A percentile compares a stretch with the other conserved stretches of the same genome.
Evolutionary conservation across 441 rosid genomes (phyloP).

Genomic region (Erodium trifolium): DNA sequence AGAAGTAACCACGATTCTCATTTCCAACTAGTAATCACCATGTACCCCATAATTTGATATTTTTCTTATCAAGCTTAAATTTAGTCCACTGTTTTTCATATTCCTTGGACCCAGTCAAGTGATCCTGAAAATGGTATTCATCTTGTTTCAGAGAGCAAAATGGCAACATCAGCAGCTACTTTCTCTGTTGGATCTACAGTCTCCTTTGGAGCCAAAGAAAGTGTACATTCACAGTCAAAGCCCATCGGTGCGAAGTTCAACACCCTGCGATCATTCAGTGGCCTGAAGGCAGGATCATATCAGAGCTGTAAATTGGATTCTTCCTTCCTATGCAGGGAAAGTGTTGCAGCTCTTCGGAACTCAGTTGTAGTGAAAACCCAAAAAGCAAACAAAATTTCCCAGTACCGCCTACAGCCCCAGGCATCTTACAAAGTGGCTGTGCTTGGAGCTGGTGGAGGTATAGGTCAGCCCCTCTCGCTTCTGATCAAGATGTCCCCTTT

Average conservation of each 20-base stretch:
- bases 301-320: slow-evolving; percentile 40
- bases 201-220: slow-evolving; percentile 40
- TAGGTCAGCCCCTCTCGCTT: slow-evolving; percentile 88
- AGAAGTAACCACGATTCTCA: not conserved
- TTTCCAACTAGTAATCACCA: not conserved
- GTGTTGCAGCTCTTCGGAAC: slow-evolving; percentile 18
- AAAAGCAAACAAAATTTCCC: slow-evolving; percentile 32
- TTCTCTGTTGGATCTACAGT: slow-evolving; percentile 47
- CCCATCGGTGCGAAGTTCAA: slow-evolving; percentile 29
- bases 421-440: slow-evolving; percentile 91
- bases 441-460: slow-evolving; percentile 96
- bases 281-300: slow-evolving; percentile 56
- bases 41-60: not conserved
- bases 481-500: slow-evolving; percentile 89
- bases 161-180: slow-evolving; percentile 58
- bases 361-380: slow-evolving; percentile 34
- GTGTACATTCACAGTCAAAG: slow-evolving; percentile 34
- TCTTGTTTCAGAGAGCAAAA: slow-evolving; percentile 27
- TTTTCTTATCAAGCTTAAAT: not conserved
- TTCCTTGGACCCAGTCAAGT: not conserved
- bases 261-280: slow-evolving; percentile 36
- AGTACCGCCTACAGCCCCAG: slow-evolving; percentile 22
- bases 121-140: slow-evolving; percentile 3
- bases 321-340: slow-evolving; percentile 21
- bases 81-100: not conserved